Evolutionary conservation across 352 stramenopile genomes (phyloP), one percentile per base, ranked within the genome.

Genomic region (Pythium monospermum): DNA sequence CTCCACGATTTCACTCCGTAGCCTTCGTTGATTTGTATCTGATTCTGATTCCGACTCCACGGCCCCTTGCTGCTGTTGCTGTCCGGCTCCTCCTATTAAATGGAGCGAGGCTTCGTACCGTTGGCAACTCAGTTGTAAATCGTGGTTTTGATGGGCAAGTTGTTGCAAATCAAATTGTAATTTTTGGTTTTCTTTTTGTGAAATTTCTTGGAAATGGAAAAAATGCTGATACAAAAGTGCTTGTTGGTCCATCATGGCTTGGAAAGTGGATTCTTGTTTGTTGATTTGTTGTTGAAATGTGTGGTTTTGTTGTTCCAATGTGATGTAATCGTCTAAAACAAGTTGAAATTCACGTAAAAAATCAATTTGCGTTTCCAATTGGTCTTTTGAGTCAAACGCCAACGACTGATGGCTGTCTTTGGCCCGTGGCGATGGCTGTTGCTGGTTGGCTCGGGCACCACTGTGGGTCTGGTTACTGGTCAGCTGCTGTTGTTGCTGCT

Each of bases 161-260:
- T 76, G 59, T n/a, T 78, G 53, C 43, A 80, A 49, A 11, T 82
- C 69, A 13, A 59, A 58, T 7, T 65, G 64, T 13, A 75, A 38
- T 31, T 58, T 54, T 1, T 46, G 49, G 28, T 73, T 69, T 15
- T 78, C 71, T 19, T 68, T 63, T 23, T 64, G 68, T 3, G 62
- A 50, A 27, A 76, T 57, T 19, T 73, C 37, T 35, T 85, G 74
- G 46, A 85, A 64, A 47, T 85, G 64, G 48, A 87, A 82, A 23
- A 85, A 80, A 41, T 89, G 80, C 44, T 82, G 66, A 38, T 90
- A 90, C 32, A 89, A 49, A 2, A 92, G 31, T 5, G 66, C 81
- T 41, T 92, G 76, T 37, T 92, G 76, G 45, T 92, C 81, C 66
- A 78, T 78, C 5, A 85, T 49, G 1, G 71, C 67, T 40, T 72